These are phyloP conservation scores for Pythium insidiosum DNA, from an alignment of 352 stramenopile genomes.

Conservation along the genomic window DNA sequence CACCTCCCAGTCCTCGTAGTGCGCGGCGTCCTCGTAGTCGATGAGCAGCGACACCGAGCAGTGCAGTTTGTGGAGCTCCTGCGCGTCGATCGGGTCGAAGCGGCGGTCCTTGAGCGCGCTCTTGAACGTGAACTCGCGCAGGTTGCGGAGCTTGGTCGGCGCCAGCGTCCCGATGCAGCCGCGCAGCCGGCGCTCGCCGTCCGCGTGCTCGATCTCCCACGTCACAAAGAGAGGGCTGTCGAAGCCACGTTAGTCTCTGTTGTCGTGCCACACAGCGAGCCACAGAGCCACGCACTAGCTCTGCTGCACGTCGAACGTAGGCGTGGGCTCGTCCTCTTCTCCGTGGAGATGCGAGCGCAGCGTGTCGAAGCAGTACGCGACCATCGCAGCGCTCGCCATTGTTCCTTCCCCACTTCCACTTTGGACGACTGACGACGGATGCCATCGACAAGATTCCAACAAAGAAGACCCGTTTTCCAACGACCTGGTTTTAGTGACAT, in stretches of 20 bases:
- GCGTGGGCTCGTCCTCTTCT: conserved; percentile 31
- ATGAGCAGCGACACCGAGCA: conserved; percentile 80
- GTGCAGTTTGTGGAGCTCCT: conserved; percentile 55
- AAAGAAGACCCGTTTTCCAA: neutral
- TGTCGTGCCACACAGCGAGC: neutral
- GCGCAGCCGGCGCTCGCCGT: conserved; percentile 32
- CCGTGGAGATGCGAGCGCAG: conserved; percentile 63
- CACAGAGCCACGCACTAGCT: conserved; percentile 32
- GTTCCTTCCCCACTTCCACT: no score
- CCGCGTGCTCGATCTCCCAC: conserved; percentile 65
- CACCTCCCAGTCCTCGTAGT: conserved; percentile 82
- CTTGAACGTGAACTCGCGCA: conserved; percentile 81
- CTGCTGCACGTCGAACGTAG: conserved; percentile 44
- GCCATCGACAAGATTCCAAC: neutral
- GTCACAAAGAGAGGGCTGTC: conserved; percentile 74
- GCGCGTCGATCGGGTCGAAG: conserved; percentile 63
- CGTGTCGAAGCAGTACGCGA: conserved; percentile 82
- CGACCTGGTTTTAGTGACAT: no score
- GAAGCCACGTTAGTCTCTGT: neutral
- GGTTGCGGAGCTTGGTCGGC: conserved; percentile 49
- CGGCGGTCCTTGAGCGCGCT: conserved; percentile 67
- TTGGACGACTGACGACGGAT: neutral
- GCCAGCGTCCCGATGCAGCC: conserved; percentile 76
- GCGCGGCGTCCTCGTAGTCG: conserved; percentile 63
- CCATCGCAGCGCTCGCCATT: conserved; percentile 76